phyloP scores from a whole-genome alignment of 768 basidiomycete genomes.

The Leccinum uliginosum region DNA sequence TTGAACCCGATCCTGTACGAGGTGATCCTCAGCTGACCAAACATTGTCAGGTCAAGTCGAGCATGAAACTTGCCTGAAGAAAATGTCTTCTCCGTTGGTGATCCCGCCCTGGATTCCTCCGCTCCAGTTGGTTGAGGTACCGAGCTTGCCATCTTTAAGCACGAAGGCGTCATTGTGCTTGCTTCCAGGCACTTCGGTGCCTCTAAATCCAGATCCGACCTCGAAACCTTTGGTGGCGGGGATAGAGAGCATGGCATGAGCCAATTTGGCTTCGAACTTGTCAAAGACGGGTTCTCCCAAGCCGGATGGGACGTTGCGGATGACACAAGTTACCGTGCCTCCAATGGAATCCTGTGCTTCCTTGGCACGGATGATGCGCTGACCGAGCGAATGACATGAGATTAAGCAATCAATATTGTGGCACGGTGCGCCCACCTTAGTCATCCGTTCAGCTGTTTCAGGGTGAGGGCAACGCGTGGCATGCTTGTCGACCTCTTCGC shows the following conservation, averaged over 20 bases:
- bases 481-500: conserved; percentile 86
- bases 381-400: conserved; percentile 10
- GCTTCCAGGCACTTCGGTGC: conserved; percentile 89
- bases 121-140: conserved; percentile 91
- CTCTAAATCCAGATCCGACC: conserved; percentile 94
- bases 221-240: conserved; percentile 99
- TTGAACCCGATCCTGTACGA: conserved; percentile 85
- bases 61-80: conserved; percentile 70
- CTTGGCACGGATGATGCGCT: conserved; percentile 95
- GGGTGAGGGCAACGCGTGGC: conserved; percentile 86
- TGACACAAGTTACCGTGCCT: conserved; percentile 96
- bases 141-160: conserved; percentile 62
- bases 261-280: conserved; percentile 94
- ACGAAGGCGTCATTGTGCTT: conserved; percentile 92
- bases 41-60: neutral
- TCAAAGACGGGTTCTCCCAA: conserved; percentile 98
- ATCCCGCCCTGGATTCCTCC: conserved; percentile 98
- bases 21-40: conserved; percentile 8
- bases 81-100: conserved; percentile 94
- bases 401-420: conserved; percentile 33
- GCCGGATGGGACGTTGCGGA: conserved; percentile 85
- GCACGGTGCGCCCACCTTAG: conserved; percentile 49
- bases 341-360: conserved; percentile 91
- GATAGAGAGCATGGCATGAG: conserved; percentile 97
- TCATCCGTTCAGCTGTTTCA: conserved; percentile 89